Conservation (phyloP, 2,329 filamentous ascomycete species). For the Colletotrichum viniferum region DNA sequence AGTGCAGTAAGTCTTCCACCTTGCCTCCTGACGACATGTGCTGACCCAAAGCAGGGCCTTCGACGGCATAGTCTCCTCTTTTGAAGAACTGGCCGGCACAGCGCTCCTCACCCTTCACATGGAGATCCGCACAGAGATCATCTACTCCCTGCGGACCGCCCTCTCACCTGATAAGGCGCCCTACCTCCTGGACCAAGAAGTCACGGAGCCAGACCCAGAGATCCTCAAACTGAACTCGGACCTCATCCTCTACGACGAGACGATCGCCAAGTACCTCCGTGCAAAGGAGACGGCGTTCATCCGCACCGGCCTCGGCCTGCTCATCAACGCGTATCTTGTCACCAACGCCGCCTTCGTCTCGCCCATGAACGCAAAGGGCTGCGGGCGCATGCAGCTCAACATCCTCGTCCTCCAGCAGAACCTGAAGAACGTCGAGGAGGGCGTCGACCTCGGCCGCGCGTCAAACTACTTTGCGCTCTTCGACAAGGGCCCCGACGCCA, state of each 20-base stretch:
- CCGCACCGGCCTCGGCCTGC: conserved; percentile 73
- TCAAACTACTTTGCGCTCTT: conserved; percentile 74
- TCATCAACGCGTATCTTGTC: conserved; percentile 82
- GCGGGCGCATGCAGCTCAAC: conserved; percentile 89
- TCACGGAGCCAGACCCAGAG: conserved; percentile 77
- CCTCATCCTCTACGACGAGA: conserved; percentile 87
- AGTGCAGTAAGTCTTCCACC: conserved; percentile 65
- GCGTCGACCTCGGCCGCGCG: conserved; percentile 66
- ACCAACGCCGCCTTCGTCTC: conserved; percentile 72
- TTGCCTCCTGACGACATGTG: neutral
- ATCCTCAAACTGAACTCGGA: conserved; percentile 85
- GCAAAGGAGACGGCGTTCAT: conserved; percentile 76
- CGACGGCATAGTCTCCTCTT: conserved; percentile 83
- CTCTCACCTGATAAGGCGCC: conserved; percentile 65
- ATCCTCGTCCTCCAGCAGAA: conserved; percentile 96
- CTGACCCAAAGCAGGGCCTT: conserved; percentile 65
- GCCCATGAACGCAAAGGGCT: conserved; percentile 84
- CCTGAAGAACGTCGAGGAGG: conserved; percentile 86
- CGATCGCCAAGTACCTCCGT: conserved; percentile 74
- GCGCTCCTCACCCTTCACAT: conserved; percentile 87
- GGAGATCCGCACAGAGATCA: conserved; percentile 84
- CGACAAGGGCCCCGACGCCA: conserved; percentile 65
- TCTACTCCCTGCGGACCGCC: conserved; percentile 74
- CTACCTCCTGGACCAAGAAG: conserved; percentile 72
- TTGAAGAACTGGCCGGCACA: conserved; percentile 78